Conservation (phyloP, 1,284 basidiomycete genomes). For the Phlebopus sp. region DNA sequence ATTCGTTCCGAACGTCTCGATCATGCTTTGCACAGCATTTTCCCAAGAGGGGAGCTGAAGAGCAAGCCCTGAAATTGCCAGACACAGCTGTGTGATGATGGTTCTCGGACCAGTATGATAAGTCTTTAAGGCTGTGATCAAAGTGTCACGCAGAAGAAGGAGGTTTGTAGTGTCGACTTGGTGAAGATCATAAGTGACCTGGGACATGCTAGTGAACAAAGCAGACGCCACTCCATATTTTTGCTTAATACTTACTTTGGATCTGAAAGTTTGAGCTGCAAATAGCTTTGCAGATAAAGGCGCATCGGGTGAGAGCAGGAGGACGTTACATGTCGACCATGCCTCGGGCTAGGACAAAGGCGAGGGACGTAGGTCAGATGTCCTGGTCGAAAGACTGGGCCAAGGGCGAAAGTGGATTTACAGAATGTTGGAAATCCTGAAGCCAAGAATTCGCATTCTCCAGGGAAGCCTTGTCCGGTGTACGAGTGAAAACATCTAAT, state of each 20-base stretch:
- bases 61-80: conserved; percentile 89
- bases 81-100: conserved; percentile 86
- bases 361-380: conserved; percentile 55
- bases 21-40: conserved; percentile 78
- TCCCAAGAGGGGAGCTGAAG: conserved; percentile 91
- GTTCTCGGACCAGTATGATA: conserved; percentile 78
- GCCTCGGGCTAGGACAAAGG: conserved; percentile 81
- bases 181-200: conserved; percentile 95
- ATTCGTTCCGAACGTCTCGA: conserved; percentile 83
- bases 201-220: conserved; percentile 20
- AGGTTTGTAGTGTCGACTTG: conserved; percentile 79
- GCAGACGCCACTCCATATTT: conserved; percentile 5
- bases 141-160: conserved; percentile 82
- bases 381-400: conserved; percentile 51
- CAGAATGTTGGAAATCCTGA: conserved; percentile 95
- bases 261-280: conserved; percentile 94
- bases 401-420: conserved; percentile 76
- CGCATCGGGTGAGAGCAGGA: conserved; percentile 80
- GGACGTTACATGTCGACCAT: conserved; percentile 92
- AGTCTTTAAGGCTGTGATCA: conserved; percentile 72
- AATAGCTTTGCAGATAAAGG: conserved; percentile 87
- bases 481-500: conserved; percentile 70
- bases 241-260: conserved; percentile 68
- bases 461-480: conserved; percentile 81
- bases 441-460: conserved; percentile 89